Conservation (phyloP, 305 asterid species). For the Solanum hybrid region DNA sequence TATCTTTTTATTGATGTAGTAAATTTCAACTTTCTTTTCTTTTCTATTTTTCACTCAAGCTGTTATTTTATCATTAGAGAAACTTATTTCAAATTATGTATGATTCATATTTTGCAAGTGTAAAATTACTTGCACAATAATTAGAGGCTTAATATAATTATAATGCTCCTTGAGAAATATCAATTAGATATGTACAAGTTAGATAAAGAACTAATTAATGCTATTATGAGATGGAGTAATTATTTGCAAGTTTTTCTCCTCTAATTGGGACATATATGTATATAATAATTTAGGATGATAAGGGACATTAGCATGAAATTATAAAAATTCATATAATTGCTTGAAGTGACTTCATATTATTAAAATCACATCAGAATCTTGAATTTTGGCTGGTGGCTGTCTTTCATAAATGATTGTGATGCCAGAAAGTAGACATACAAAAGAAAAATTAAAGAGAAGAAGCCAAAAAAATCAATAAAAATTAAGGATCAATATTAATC, state of each 20-base stretch:
- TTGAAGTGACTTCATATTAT: background rate
- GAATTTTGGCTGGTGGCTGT: constrained; percentile 43
- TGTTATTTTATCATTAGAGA: background rate
- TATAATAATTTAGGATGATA: background rate
- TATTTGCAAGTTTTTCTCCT: constrained; percentile 11
- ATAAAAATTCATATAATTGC: background rate
- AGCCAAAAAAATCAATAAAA: background rate
- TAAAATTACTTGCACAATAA: background rate
- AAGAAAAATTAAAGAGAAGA: background rate
- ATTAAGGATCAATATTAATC: background rate
- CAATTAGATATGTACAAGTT: background rate
- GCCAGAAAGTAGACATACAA: background rate
- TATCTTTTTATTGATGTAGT: background rate
- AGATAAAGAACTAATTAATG: background rate
- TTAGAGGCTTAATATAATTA: background rate
- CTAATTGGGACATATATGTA: background rate
- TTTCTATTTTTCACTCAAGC: background rate
- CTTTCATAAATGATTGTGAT: constrained; percentile 18
- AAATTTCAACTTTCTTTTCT: background rate
- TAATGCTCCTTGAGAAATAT: background rate
- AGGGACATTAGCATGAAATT: background rate
- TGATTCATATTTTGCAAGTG: background rate
- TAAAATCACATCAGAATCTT: constrained; percentile 27
- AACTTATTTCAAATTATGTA: background rate
- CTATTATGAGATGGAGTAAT: background rate